Evolutionary conservation across 2,329 filamentous ascomycete species (phyloP).

Genomic region (Drechslera avenae): DNA sequence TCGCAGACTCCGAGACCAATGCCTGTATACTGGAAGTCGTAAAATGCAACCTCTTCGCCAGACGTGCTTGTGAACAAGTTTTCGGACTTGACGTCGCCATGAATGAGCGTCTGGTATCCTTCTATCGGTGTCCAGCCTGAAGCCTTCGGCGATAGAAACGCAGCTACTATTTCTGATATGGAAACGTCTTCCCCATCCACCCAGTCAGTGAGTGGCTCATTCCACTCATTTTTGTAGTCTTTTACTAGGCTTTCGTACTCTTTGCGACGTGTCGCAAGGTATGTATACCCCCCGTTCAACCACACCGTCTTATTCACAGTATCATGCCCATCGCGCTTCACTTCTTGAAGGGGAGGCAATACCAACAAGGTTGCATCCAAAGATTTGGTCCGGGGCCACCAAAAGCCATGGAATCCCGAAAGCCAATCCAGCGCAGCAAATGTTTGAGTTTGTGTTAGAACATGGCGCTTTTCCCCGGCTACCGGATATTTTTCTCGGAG

Average conservation of each 20-base stretch:
- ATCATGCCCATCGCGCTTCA: slow-evolving; percentile 35
- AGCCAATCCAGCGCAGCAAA: slow-evolving; percentile 66
- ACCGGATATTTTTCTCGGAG: slow-evolving; percentile 60
- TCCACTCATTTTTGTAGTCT: slow-evolving; percentile 63
- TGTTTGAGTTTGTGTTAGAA: slow-evolving; percentile 57
- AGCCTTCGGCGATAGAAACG: slow-evolving; percentile 54
- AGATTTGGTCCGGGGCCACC: slow-evolving; percentile 49
- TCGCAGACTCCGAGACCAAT: slow-evolving; percentile 69
- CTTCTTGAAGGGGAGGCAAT: slow-evolving; percentile 63
- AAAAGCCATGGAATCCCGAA: slow-evolving; percentile 63
- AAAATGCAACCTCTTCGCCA: slow-evolving; percentile 64
- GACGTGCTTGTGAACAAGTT: slow-evolving; percentile 64
- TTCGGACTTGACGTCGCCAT: slow-evolving; percentile 73
- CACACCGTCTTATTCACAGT: slow-evolving; percentile 50
- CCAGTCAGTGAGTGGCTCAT: slow-evolving; percentile 53
- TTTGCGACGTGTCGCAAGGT: slow-evolving; percentile 65
- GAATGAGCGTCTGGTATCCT: slow-evolving; percentile 61
- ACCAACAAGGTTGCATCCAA: slow-evolving; percentile 49
- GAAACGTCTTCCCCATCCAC: slow-evolving; percentile 34
- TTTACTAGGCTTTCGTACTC: slow-evolving; percentile 59
- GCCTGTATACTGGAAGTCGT: slow-evolving; percentile 72
- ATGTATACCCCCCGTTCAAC: slow-evolving; percentile 72
- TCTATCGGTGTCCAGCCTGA: slow-evolving; percentile 43
- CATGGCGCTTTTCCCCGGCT: slow-evolving; percentile 59
- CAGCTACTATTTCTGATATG: slow-evolving; percentile 60